A percentile compares a stretch with the other conserved stretches of the same genome.
These are phyloP conservation scores for Hyaloscypha variabilis DNA, from an alignment of 495 filamentous ascomycete species.

Conservation along the genomic window DNA sequence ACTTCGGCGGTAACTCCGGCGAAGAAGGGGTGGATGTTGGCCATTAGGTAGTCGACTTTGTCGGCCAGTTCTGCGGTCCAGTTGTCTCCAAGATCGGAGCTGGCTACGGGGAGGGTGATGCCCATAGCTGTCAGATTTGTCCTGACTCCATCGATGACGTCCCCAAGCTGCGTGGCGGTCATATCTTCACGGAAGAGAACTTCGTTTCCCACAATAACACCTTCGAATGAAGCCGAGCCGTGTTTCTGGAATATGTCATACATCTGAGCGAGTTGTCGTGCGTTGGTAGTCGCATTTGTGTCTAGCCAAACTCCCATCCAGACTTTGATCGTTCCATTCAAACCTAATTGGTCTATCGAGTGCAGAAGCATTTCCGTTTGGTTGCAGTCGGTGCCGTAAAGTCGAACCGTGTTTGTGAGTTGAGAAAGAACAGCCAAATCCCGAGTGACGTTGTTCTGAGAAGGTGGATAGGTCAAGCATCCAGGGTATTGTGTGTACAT, in stretches of 20 bases:
- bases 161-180: slow-evolving; percentile 64
- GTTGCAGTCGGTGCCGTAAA: slow-evolving; percentile 98
- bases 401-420: slow-evolving; percentile 83
- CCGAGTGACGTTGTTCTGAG: slow-evolving; percentile 91
- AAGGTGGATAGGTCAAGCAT: slow-evolving; percentile 76
- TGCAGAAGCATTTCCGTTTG: slow-evolving; percentile 94
- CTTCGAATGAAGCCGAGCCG: slow-evolving; percentile 69
- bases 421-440: slow-evolving; percentile 92
- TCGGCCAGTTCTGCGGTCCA: slow-evolving; percentile 72
- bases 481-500: slow-evolving; percentile 88
- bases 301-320: slow-evolving; percentile 98
- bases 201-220: slow-evolving; percentile 93
- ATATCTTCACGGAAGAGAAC: slow-evolving; percentile 82
- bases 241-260: slow-evolving; percentile 76
- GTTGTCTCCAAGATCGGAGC: slow-evolving; percentile 86
- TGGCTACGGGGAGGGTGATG: slow-evolving; percentile 78
- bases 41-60: slow-evolving; percentile 86
- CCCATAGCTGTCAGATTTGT: slow-evolving; percentile 66
- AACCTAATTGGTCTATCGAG: slow-evolving; percentile 70
- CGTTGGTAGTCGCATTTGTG: slow-evolving; percentile 79
- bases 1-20: slow-evolving; percentile 69
- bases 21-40: slow-evolving; percentile 97
- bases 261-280: slow-evolving; percentile 78
- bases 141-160: slow-evolving; percentile 67
- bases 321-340: slow-evolving; percentile 77